A percentile compares a stretch with the other conserved stretches of the same genome.
Evolutionary conservation across 73 alveolate species (phyloP).

Genomic region (Diophrys appendiculata): DNA sequence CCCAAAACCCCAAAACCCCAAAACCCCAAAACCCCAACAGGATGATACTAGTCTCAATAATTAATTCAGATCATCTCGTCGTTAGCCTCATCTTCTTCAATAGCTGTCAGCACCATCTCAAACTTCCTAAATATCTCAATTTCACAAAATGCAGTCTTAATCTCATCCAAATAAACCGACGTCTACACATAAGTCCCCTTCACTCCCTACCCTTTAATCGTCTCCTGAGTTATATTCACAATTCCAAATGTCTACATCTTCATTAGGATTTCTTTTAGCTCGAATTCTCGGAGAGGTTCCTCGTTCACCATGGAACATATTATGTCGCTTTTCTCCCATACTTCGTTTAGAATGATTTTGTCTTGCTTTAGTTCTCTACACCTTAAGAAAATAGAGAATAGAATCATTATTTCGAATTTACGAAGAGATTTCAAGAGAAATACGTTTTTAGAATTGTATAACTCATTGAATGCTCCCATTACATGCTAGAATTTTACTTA

Average conservation of each 20-base stretch:
- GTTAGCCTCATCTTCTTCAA: conserved; percentile 1
- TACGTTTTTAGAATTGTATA: conserved; percentile 65
- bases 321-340: conserved; percentile 19
- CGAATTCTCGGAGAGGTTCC: conserved; percentile 1
- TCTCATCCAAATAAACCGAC: not conserved
- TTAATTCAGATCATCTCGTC: no score
- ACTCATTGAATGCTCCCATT: conserved; percentile 66
- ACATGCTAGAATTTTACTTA: conserved; percentile 32
- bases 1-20: no score
- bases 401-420: conserved; percentile 64
- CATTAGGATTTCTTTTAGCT: conserved; percentile 33
- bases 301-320: conserved; percentile 7
- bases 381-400: conserved; percentile 39
- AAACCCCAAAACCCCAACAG: no score
- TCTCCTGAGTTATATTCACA: not conserved
- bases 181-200: not conserved
- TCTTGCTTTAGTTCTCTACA: not conserved
- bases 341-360: conserved; percentile 13
- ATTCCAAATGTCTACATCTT: conserved; percentile 32
- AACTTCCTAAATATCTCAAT: not conserved
- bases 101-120: not conserved
- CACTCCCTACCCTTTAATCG: not conserved
- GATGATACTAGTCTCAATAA: no score
- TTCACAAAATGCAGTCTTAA: not conserved
- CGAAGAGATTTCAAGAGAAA: conserved; percentile 65